Evolutionary conservation across 306 rosid genomes (phyloP).

Genomic region (Trifolium dubium): DNA sequence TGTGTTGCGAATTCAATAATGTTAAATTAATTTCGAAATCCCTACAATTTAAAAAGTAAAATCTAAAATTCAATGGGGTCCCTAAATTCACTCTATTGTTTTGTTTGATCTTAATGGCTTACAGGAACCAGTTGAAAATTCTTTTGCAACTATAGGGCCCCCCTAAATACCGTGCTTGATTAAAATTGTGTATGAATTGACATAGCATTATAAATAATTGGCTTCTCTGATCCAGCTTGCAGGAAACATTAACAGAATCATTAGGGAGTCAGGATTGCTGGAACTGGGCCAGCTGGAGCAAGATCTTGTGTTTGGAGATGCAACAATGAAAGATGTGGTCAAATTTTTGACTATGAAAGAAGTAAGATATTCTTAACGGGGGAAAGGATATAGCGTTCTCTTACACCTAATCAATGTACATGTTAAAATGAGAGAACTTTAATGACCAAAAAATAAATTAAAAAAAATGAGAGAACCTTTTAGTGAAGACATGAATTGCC

Average conservation of each 20-base stretch:
- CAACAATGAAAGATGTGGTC: conserved; percentile 88
- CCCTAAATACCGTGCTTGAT: conserved; percentile 17
- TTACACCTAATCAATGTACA: conserved; percentile 21
- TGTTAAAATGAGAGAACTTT: conserved; percentile 33
- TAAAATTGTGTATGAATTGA: conserved; percentile 21
- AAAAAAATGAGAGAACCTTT: conserved; percentile 32
- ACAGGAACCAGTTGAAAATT: neutral
- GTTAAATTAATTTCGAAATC: conserved; percentile 11
- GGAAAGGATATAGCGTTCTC: neutral
- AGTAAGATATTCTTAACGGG: conserved; percentile 54
- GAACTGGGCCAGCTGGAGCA: conserved; percentile 96
- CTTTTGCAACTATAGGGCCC: neutral
- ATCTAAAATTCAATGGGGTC: conserved; percentile 1
- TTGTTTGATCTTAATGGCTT: conserved; percentile 2
- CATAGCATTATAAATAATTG: conserved; percentile 31
- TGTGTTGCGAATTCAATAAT: neutral
- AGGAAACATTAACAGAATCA: conserved; percentile 69
- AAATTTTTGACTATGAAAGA: conserved; percentile 72
- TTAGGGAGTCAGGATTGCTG: conserved; percentile 77
- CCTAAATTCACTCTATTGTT: conserved; percentile 18
- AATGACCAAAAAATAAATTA: too few relatives aligned
- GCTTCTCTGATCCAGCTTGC: conserved; percentile 73
- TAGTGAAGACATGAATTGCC: neutral
- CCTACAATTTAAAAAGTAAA: neutral
- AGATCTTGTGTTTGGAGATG: conserved; percentile 96